Evolutionary conservation across 441 rosid species (phyloP), one percentile per base, ranked within the genome.

Genomic region (Euphorbia celastroides): DNA sequence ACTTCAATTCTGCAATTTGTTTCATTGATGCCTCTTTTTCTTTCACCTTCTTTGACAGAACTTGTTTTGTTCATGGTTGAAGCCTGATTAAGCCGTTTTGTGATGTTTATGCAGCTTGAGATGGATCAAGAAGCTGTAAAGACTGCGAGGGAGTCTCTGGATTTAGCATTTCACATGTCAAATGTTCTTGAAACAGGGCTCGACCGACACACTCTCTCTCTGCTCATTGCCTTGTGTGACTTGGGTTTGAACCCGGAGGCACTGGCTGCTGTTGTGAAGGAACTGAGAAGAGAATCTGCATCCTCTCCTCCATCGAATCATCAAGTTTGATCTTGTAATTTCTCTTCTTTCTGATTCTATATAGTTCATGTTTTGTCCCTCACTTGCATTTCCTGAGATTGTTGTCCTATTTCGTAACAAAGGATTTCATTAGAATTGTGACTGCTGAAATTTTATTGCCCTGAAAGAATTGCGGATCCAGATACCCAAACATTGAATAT

Each of bases 221-320:
- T 88, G 58, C 82, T 86, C 31, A 82, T 88, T 27, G 89, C 88
- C 28, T 83, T 86, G 22, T 84, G 92, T 54, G 92, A 88, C 59
- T 81, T 88, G 60, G 88, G 94, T 65, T 74, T 83, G 44, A 88
- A 88, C 73, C 95, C 92, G 16, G 90, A 86, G 64, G 82, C 92
- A 31, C 55, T 88, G n/a, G 88, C 92, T 30, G 83, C 95, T 34
- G 78, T 83, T 25, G 87, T 84, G 44, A 86, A 84, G 72, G 95
- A 86, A 76, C 83, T 84, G 46, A 76, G 72, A 3, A 71, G 75
- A 5, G 75, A 79, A 28, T 42, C 75, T 7, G 32, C n/a, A n/a
- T n/a, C 44, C 16, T 59, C 76, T 19, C 41, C 64, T 46, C 52
- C 52, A 5, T 59, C 60, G 8, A n/a, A 34, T 20, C 26, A 65